Evolutionary conservation across 2,329 filamentous ascomycete species (phyloP).

Genomic region (Phaeomoniella chlamydospora): DNA sequence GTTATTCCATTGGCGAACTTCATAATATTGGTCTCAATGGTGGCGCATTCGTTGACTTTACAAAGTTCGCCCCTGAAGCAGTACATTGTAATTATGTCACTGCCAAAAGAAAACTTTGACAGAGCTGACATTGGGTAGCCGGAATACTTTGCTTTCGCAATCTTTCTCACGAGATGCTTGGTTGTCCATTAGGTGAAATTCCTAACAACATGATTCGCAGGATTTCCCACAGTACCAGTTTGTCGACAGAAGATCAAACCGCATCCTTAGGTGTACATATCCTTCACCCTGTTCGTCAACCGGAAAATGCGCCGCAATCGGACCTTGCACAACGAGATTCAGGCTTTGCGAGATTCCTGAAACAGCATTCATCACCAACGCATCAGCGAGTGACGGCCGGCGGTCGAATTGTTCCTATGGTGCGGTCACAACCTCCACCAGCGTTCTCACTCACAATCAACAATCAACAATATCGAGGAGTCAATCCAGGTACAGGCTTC

Average conservation of each 20-base stretch:
- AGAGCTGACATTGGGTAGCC: too few relatives aligned
- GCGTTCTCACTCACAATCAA: not conserved
- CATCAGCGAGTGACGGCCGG: slow-evolving; percentile 34
- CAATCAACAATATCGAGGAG: not conserved
- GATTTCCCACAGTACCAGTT: not conserved
- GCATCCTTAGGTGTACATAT: not conserved
- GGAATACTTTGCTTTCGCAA: not conserved
- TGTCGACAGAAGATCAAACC: not conserved
- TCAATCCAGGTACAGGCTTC: not conserved
- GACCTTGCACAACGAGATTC: slow-evolving; percentile 17
- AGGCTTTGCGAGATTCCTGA: slow-evolving; percentile 31
- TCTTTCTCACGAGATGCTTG: not conserved
- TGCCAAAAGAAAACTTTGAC: too few relatives aligned
- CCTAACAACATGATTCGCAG: not conserved
- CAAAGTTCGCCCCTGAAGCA: not conserved
- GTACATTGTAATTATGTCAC: not conserved
- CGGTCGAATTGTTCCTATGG: slow-evolving; percentile 33
- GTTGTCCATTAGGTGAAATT: not conserved
- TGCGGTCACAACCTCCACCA: slow-evolving; percentile 16
- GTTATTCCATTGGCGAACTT: not conserved
- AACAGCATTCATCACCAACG: slow-evolving; percentile 31
- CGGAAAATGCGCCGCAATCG: not conserved
- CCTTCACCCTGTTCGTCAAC: not conserved
- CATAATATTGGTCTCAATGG: not conserved
- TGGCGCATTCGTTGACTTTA: not conserved